Base-by-base conservation (phyloP, 2,329 filamentous ascomycete species). In the Diaporthe ampelina region DNA sequence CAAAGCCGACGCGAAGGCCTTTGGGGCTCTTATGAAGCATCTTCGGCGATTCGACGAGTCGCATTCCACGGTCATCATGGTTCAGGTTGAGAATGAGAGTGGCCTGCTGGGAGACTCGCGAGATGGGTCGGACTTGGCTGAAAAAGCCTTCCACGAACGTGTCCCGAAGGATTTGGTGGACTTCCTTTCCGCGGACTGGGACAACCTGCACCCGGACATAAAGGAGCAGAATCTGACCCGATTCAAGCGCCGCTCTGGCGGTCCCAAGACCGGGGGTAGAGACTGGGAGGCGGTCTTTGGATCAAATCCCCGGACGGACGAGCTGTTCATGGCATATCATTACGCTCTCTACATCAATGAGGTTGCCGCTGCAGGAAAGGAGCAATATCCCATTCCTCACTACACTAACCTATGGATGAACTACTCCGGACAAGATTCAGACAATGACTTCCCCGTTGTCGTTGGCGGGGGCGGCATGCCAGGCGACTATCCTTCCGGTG, bases 41-140 rank as follows among this genome's bases (percentile, higher is more conserved):
- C 21, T 81, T 0, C 83, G 84, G 9, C 79, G 86, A 3, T 77
- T 89, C 6, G 87, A 90, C 59, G 80, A 79, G 1, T 78, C 82
- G 15, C 82, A 89, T 57, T 83, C 81, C 3, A 90, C 87, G 0
- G 87, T 90, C 0, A 76, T 90, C 2, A 90, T 90, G 88, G 84
- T 89, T 0, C 88, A 90, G 75, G 88, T 90, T n/a, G 86, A 90
- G 78, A 90, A 90, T 56, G 88, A 90, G 79, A 84, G 83, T 0
- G 88, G 88, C 0, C 74, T 90, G 0, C 80, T 90, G 0, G 87
- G 88, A 0, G 88, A 90, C 76, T 89, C 85, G 10, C 82, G 87
- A 29, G 88, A 89, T 76, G 81, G 85, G 3, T 86, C 83, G 4
- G 77, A 77, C 1, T 78, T 78, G 8, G 87, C 63, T 4, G 32